Base-by-base conservation (phyloP, 139 green algal genomes). In the Chlamydomonas sphaeroides region DNA sequence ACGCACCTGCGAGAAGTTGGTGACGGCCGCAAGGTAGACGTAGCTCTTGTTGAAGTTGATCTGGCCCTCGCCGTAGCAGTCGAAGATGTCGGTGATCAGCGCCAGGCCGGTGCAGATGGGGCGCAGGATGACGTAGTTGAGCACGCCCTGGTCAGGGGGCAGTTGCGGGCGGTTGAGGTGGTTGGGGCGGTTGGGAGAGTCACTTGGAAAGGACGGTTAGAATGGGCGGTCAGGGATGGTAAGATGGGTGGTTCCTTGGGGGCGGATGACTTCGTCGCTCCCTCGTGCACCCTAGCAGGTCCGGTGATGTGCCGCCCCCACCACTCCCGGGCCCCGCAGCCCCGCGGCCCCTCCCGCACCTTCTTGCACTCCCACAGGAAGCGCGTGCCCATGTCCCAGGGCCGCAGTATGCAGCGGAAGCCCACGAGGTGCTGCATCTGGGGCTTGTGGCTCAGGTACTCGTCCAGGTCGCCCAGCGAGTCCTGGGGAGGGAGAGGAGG, bases 121-220 rank as follows among this genome's bases (percentile, higher is more conserved):
- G 14, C 96, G 86, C 41, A 97, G 76, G 74, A 98, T 95, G 78
- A 99, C 96, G 80, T 98, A 99, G 33, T 93, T 94, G 42, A 98
- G 91, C n/a, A 99, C 79, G 7, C 96, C 96, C 82, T 95, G 89
- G 14, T 30, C 14, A 10, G n/a, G 5, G 45, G 45, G 11, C 11
- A 14, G 10, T 53, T 53, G 45, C 11, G 45, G 56, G 56, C 56
- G 20, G 56, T 25, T 14, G 48, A 17, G 48, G 48, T 17, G 48
- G 48, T 10, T 32, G 18, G 56, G 18, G 30, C 61, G 6, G 10
- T 30, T 17, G 6, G 7, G 35, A 14, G 32, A 32, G 65, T 14
- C 32, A 11, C 25, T 36, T 71, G 14, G 14, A 28, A n/a, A 74
- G 32, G n/a, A n/a, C n/a, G n/a, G n/a, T n/a, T n/a, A n/a, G n/a